phyloP scores from a whole-genome alignment of 371 early-diverging fungal species.

The Mortierella sp. region DNA sequence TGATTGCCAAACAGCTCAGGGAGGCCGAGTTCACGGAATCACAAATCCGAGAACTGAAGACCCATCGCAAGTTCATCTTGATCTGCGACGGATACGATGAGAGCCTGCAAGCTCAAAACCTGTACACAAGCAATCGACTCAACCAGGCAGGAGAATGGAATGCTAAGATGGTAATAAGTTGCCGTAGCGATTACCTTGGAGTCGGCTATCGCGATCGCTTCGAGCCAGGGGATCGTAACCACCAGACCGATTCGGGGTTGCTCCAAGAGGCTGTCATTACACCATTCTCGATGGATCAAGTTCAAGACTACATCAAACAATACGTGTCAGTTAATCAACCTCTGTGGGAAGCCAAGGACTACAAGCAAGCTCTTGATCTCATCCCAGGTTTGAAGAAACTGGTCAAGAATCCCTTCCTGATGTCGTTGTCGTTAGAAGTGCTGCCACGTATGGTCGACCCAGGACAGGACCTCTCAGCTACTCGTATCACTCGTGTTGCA shows the following conservation, averaged over 20 bases:
- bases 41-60: slow-evolving; percentile 7
- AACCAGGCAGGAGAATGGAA: slow-evolving; percentile 5
- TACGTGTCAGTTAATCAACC: not conserved
- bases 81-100: slow-evolving; percentile 24
- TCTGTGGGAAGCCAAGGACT: slow-evolving; percentile 3
- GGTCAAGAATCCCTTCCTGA: slow-evolving; percentile 20
- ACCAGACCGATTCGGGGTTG: not conserved
- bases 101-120: slow-evolving; percentile 4
- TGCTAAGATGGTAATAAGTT: slow-evolving; percentile 10
- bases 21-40: not conserved
- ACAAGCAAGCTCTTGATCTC: slow-evolving; percentile 1
- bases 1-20: slow-evolving; percentile 4
- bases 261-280: not conserved
- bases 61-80: slow-evolving; percentile 5
- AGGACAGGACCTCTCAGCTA: not conserved
- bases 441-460: slow-evolving; percentile 5
- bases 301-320: slow-evolving; percentile 12
- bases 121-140: not conserved
- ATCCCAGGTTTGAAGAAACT: slow-evolving; percentile 14
- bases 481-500: slow-evolving; percentile 3
- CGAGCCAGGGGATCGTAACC: not conserved
- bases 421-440: slow-evolving; percentile 5
- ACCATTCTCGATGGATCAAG: slow-evolving; percentile 1
- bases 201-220: not conserved
- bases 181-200: not conserved